Base-by-base conservation (phyloP, 495 filamentous ascomycete genomes). In the Aspergillus baeticus region DNA sequence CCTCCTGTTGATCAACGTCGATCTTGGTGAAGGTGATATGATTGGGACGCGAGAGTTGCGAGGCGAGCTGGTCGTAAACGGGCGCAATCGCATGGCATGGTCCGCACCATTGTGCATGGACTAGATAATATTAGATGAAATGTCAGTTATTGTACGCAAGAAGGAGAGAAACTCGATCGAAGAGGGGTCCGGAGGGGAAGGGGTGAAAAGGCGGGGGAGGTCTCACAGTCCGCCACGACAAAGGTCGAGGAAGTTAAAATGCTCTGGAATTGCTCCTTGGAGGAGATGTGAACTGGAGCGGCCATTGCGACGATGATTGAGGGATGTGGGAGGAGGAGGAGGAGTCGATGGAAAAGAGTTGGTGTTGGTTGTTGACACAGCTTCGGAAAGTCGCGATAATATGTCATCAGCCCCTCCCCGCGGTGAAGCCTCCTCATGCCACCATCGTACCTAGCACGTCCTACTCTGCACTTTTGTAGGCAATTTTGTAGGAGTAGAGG, bases 11-110 rank as follows among this genome's bases (percentile, higher is more conserved):
- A 50, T 95, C 90, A 44, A 85, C 86, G 74, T 98, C 84, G 73
- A 96, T 80, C 76, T 96, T 96, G 68, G 83, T 86, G 67, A 97
- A 96, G 53, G 85, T 88, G 55, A 95, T 86, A 46, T 80, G 75
- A 54, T 86, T 84, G 15, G 87, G 84, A 23, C 85, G 83, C 2
- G 90, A 89, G 31, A 94, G 81, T 61, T 85, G 80, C 47, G 66
- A 65, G 17, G 91, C 86, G 38, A 96, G 81, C 71, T 88, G 81
- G 61, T 93, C 88, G 73, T 90, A 97, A 50, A 89, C 67, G 10
- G 92, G 90, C n/a, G 87, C 87, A 55, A 96, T 90, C 53, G 82
- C 75, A 61, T 91, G 90, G 81, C 89, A 96, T 63, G 92, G 89
- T 23, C 78, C 86, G 69, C 89, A 93, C 89, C 88, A 94, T 63